These are phyloP conservation scores for Alternaria brassicae DNA, from an alignment of 2,329 filamentous ascomycete species.

Conservation along the genomic window DNA sequence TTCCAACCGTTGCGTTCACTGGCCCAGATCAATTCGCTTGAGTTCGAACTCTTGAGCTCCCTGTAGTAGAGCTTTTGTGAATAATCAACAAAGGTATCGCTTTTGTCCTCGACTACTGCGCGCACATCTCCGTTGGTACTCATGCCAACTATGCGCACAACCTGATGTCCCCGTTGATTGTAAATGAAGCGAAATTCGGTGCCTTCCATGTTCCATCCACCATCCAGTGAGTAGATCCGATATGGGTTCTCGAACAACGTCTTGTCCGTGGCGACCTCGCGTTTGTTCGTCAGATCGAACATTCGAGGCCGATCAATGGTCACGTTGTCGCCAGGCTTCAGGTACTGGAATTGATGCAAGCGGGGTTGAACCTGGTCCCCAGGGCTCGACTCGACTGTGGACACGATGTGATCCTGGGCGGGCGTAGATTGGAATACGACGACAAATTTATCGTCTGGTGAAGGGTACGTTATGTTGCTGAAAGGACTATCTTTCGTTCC, in stretches of 20 bases:
- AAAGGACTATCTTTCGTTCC: slow-evolving; percentile 29
- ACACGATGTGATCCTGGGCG: slow-evolving; percentile 27
- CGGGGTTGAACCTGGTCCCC: slow-evolving; percentile 27
- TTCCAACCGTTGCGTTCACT: slow-evolving; percentile 41
- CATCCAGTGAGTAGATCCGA: slow-evolving; percentile 1
- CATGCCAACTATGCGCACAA: slow-evolving; percentile 33
- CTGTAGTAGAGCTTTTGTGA: slow-evolving; percentile 24
- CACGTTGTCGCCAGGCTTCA: slow-evolving; percentile 32
- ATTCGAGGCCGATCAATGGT: slow-evolving; percentile 28
- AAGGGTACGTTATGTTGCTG: slow-evolving; percentile 23
- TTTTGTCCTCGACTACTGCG: slow-evolving; percentile 31
- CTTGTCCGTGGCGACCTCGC: slow-evolving; percentile 27
- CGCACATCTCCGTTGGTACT: slow-evolving; percentile 28
- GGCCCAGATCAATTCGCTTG: slow-evolving; percentile 34
- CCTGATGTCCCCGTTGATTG: slow-evolving; percentile 33
- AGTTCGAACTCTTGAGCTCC: slow-evolving; percentile 14
- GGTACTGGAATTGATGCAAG: slow-evolving; percentile 25
- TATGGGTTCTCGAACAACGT: slow-evolving; percentile 30
- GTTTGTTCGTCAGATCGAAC: slow-evolving; percentile 25
- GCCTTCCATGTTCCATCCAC: slow-evolving; percentile 30
- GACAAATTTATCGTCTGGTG: slow-evolving; percentile 27
- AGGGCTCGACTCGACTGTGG: slow-evolving; percentile 30
- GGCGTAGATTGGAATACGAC: slow-evolving; percentile 29
- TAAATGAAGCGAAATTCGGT: slow-evolving; percentile 35
- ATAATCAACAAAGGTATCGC: slow-evolving; percentile 36